phyloP scores from a whole-genome alignment of 2,329 filamentous ascomycete genomes.

The Elsinoe batatas region DNA sequence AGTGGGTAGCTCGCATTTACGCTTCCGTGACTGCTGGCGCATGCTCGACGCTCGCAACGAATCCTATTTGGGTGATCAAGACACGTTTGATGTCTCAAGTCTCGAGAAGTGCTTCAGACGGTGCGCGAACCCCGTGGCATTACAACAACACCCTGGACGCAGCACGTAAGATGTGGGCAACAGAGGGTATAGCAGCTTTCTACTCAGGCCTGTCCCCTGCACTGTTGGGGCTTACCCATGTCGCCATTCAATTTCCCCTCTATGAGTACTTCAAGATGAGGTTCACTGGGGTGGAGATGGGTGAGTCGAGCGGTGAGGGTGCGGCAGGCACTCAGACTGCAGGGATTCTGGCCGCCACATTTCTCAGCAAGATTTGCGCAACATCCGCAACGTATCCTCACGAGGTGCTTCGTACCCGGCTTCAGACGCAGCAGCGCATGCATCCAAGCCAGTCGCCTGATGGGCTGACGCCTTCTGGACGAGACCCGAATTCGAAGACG shows the following conservation, averaged over 20 bases:
- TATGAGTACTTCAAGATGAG: constrained; percentile 88
- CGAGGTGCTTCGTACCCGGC: constrained; percentile 83
- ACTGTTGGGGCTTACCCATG: constrained; percentile 82
- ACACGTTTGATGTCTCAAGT: constrained; percentile 95
- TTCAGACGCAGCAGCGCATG: constrained; percentile 81
- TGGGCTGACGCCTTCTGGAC: constrained; percentile 33
- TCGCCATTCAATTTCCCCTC: constrained; percentile 92
- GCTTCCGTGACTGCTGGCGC: constrained; percentile 85
- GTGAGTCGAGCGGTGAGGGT: constrained; percentile 47
- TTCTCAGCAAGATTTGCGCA: constrained; percentile 87
- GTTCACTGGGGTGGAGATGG: constrained; percentile 86
- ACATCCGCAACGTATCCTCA: constrained; percentile 95
- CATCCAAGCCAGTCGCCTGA: constrained; percentile 36
- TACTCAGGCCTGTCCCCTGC: constrained; percentile 93
- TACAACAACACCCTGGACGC: constrained; percentile 86
- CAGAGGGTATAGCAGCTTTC: constrained; percentile 80
- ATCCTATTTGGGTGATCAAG: constrained; percentile 99
- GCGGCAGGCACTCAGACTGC: constrained; percentile 47
- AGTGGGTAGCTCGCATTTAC: constrained; percentile 70
- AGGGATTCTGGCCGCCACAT: constrained; percentile 78
- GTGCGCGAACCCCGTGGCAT: constrained; percentile 68
- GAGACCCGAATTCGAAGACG: constrained; percentile 30
- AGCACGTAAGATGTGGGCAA: constrained; percentile 88
- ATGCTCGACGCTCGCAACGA: constrained; percentile 87
- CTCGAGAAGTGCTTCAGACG: constrained; percentile 44